A percentile compares a stretch with the other conserved stretches of the same genome.
These are phyloP conservation scores for Colletotrichum echinochloae DNA, from an alignment of 2,329 filamentous ascomycete species.

Conservation along the genomic window DNA sequence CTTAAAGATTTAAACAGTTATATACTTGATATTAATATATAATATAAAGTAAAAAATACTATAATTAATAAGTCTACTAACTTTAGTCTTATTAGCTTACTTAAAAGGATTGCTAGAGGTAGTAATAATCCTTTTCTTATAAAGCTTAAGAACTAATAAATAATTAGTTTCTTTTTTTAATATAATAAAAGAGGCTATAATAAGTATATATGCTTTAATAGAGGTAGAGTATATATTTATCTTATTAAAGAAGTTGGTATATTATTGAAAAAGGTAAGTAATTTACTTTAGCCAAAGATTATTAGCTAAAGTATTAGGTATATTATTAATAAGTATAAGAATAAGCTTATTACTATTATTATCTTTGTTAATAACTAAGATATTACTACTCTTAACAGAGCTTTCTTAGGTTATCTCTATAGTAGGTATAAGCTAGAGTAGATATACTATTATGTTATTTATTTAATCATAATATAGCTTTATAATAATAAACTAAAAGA, in stretches of 20 bases:
- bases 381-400: not conserved
- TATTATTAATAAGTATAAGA: not conserved
- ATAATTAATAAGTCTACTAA: too few relatives aligned
- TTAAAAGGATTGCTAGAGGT: not conserved
- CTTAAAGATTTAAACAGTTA: not conserved
- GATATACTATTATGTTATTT: too few relatives aligned
- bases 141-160: not conserved
- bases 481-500: too few relatives aligned
- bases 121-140: not conserved
- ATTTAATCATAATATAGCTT: too few relatives aligned
- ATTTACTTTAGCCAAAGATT: not conserved
- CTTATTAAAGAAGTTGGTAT: not conserved
- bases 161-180: too few relatives aligned
- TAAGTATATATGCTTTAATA: not conserved
- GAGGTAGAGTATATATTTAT: not conserved
- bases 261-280: not conserved
- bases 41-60: not conserved
- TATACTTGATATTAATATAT: not conserved
- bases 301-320: not conserved
- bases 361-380: not conserved
- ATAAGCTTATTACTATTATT: too few relatives aligned
- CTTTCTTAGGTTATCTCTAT: not conserved
- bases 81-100: too few relatives aligned
- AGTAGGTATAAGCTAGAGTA: too few relatives aligned
- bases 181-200: too few relatives aligned